Conservation (phyloP, 2,329 filamentous ascomycete genomes). For the Penicillium expansum region DNA sequence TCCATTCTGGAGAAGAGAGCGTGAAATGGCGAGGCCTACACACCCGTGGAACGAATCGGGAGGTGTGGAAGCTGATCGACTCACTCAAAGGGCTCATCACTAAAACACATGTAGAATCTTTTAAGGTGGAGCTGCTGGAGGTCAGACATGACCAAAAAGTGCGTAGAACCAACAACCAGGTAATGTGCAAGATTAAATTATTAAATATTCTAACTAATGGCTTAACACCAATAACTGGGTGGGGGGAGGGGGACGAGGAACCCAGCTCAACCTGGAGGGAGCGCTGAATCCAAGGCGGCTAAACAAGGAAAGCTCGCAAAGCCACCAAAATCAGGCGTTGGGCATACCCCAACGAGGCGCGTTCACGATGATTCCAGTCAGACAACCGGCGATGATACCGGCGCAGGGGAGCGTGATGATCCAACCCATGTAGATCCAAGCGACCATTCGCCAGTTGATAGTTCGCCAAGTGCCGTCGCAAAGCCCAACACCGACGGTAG, state of each 20-base stretch:
- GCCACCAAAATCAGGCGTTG: background rate
- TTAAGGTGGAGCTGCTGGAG: background rate
- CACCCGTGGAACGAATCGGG: too few species aligned
- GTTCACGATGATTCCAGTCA: background rate
- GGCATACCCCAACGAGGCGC: background rate
- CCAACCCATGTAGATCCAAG: slow-evolving; percentile 47
- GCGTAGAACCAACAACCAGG: background rate
- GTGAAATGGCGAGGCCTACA: too few species aligned
- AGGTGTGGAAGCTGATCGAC: too few species aligned
- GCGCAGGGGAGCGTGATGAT: slow-evolving; percentile 46
- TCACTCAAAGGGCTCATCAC: background rate
- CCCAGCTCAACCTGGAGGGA: background rate
- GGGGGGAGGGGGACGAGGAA: background rate
- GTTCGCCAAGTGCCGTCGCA: slow-evolving; percentile 39
- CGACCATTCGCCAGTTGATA: slow-evolving; percentile 48
- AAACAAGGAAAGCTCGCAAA: background rate
- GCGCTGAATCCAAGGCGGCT: background rate
- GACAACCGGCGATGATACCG: slow-evolving; percentile 31
- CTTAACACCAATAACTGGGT: background rate
- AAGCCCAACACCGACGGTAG: slow-evolving; percentile 35
- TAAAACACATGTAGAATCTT: too few species aligned
- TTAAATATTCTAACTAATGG: background rate
- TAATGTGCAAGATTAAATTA: background rate
- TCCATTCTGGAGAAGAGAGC: too few species aligned
- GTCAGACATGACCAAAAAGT: background rate